phyloP scores from a whole-genome alignment of 2,329 filamentous ascomycete species.

The Exophiala xenobiotica region DNA sequence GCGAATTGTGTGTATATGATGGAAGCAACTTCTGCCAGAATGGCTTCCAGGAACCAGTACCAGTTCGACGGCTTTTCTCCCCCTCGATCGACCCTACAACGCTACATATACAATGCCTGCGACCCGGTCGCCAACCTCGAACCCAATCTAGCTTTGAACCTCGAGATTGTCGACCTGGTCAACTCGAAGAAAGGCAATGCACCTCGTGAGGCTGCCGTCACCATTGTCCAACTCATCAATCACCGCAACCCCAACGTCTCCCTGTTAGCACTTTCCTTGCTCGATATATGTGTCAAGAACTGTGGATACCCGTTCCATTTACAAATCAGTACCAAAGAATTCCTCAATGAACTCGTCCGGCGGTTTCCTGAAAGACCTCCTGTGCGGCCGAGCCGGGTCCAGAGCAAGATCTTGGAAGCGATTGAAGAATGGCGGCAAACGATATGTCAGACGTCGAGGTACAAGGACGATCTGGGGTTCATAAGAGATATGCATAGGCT shows the following conservation, averaged over 20 bases:
- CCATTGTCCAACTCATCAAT: slow-evolving; percentile 93
- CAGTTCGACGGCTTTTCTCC: slow-evolving; percentile 83
- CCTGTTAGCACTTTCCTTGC: slow-evolving; percentile 73
- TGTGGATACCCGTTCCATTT: slow-evolving; percentile 99
- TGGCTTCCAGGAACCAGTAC: slow-evolving; percentile 93
- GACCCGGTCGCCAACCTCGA: slow-evolving; percentile 91
- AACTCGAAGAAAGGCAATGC: slow-evolving; percentile 96
- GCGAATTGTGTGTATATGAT: too few relatives aligned
- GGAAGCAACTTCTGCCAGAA: slow-evolving; percentile 94
- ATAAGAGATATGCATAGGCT: slow-evolving; percentile 97
- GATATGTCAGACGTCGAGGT: slow-evolving; percentile 95
- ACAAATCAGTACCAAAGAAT: slow-evolving; percentile 98
- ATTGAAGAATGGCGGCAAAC: slow-evolving; percentile 98
- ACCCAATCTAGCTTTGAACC: slow-evolving; percentile 91
- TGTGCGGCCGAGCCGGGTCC: slow-evolving; percentile 79
- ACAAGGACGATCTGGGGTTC: slow-evolving; percentile 95
- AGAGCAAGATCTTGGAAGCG: slow-evolving; percentile 87
- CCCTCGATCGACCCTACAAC: slow-evolving; percentile 81
- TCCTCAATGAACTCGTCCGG: slow-evolving; percentile 95
- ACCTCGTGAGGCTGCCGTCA: slow-evolving; percentile 88
- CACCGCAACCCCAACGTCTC: slow-evolving; percentile 95
- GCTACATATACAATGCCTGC: slow-evolving; percentile 94
- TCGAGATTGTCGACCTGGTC: slow-evolving; percentile 94
- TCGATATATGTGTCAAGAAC: slow-evolving; percentile 99
- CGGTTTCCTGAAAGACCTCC: slow-evolving; percentile 93